phyloP scores from a whole-genome alignment of 78 protist species.

The Dictyostelium firmibasis region DNA sequence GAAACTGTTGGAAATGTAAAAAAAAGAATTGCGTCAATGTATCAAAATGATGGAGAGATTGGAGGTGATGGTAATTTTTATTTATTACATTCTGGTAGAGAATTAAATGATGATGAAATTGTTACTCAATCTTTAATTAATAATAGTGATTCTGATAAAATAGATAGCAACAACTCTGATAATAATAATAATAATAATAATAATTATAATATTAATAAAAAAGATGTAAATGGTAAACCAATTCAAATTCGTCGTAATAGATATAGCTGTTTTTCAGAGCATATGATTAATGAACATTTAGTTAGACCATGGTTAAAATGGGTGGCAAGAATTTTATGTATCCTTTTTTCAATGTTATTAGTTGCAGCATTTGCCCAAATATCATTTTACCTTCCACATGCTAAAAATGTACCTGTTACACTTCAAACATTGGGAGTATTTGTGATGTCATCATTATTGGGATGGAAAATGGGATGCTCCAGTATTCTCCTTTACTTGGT shows the following conservation, averaged over 20 bases:
- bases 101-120: constrained; percentile 7
- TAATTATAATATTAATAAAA: background rate
- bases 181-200: background rate
- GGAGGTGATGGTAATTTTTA: constrained; percentile 18
- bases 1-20: background rate
- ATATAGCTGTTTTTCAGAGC: constrained; percentile 29
- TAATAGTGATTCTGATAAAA: background rate
- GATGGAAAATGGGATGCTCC: constrained; percentile 46
- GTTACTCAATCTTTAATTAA: background rate
- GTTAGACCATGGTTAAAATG: background rate
- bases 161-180: background rate
- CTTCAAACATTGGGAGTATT: constrained; percentile 42
- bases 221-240: background rate
- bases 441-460: constrained; percentile 32
- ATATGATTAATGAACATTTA: background rate
- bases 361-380: constrained; percentile 34
- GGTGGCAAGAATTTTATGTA: background rate
- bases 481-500: constrained; percentile 10
- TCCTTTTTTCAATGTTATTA: background rate
- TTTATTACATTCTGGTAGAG: constrained; percentile 11
- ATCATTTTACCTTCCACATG: constrained; percentile 44
- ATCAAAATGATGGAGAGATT: constrained; percentile 39
- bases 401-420: constrained; percentile 32
- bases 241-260: constrained; percentile 17
- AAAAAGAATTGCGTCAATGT: constrained; percentile 12